Evolutionary conservation across 306 rosid species (phyloP).

Genomic region (Alnus rubra): DNA sequence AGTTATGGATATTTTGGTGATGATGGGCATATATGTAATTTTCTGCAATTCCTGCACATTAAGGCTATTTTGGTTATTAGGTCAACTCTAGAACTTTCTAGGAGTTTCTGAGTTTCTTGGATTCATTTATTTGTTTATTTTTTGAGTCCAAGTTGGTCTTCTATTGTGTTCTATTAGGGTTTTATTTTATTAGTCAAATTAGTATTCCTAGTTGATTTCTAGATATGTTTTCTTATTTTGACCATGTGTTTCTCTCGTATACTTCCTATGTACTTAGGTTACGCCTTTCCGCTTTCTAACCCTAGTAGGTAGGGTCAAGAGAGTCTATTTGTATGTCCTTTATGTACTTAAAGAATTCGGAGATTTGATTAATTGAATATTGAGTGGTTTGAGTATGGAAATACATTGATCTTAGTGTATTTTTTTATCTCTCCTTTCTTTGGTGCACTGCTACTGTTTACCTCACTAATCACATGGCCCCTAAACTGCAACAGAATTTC

Average conservation of each 20-base stretch:
- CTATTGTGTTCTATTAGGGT: not conserved
- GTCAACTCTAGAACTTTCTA: not conserved
- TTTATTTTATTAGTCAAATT: not conserved
- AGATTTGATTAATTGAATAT: not conserved
- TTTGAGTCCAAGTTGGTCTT: too few relatives aligned
- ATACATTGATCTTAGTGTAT: not conserved
- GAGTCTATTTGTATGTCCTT: not conserved
- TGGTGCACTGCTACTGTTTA: not conserved
- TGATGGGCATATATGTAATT: not conserved
- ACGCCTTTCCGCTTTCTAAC: too few relatives aligned
- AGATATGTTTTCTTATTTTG: too few relatives aligned
- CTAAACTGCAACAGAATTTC: not conserved
- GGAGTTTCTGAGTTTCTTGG: not conserved
- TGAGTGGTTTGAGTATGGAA: not conserved
- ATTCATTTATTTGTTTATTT: not conserved
- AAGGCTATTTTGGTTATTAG: not conserved
- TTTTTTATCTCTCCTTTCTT: too few relatives aligned
- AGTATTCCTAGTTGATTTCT: not conserved
- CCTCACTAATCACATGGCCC: not conserved
- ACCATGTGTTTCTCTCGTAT: too few relatives aligned
- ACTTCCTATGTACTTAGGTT: too few relatives aligned
- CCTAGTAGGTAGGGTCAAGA: not conserved
- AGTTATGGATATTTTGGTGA: not conserved
- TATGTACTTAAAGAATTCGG: not conserved
- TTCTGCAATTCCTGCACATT: not conserved